Base-by-base conservation (phyloP, 805 yeast genomes). In the Candida nanaspora region DNA sequence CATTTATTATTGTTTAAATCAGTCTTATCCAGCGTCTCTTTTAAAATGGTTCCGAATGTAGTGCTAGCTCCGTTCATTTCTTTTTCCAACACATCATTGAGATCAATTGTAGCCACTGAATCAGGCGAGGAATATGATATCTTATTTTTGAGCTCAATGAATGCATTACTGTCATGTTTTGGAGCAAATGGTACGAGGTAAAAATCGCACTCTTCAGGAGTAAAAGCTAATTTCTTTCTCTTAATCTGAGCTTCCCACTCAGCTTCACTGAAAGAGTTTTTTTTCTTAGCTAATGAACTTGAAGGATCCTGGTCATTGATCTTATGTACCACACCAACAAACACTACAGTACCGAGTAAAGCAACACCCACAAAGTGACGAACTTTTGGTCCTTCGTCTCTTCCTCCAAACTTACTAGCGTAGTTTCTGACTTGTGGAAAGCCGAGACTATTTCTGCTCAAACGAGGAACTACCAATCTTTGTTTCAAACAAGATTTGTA, bases 41-140 rank as follows among this genome's bases (percentile, higher is more conserved):
- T 73, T 46, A 83, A 59, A 23, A 83, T 59, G 23, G 70, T 71
- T 31, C 76, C 68, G 53, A 70, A 83, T 43, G 62, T 67, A 18
- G 74, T 72, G 4, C 60, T 48, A 14, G 68, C 65, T 39, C 69
- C 66, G 0, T 52, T 49, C 39, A 72, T 63, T 48, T 76, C 81
- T 10, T 54, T 47, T 28, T 66, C 67, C 6, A 80, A 61, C 38
- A 81, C 63, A 4, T 63, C 61, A 26, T 55, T 56, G 7, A 86
- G 77, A 44, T 80, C 78, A 15, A 82, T 61, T 19, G 38, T 39
- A 3, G 45, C 42, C 8, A 38, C 35, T n/a, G n/a, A 7, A 18
- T 51, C 55, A 19, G 48, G 46, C 13, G 57, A 6, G 14, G 15
- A 6, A 15, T 20, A 5, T n/a, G 39, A 20, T 21, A 37, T 43